Conservation (phyloP, 2,329 filamentous ascomycete genomes). For the Davidsoniella eucalypti region DNA sequence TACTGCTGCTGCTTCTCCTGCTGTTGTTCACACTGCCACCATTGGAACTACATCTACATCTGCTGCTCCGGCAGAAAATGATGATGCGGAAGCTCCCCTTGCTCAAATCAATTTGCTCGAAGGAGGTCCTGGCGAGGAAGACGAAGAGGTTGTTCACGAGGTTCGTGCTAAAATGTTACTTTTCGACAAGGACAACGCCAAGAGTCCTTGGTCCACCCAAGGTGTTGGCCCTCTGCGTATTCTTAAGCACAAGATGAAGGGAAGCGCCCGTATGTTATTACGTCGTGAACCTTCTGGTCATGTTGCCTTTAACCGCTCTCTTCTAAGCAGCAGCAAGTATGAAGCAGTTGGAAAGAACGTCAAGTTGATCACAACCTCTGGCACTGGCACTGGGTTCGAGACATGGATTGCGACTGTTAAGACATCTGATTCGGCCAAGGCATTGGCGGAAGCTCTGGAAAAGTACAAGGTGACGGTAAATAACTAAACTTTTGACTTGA, state of each 20-base stretch:
- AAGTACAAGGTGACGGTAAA: constrained; percentile 40
- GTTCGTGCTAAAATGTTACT: constrained; percentile 54
- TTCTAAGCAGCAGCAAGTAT: constrained; percentile 48
- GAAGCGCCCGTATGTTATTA: constrained; percentile 49
- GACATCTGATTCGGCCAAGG: constrained; percentile 39
- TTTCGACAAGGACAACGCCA: constrained; percentile 32
- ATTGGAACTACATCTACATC: background rate
- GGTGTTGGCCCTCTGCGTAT: constrained; percentile 58
- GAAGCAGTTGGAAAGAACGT: constrained; percentile 43
- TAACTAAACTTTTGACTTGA: constrained; percentile 1
- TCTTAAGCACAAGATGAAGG: constrained; percentile 55
- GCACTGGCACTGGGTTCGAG: constrained; percentile 42
- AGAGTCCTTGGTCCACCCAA: constrained; percentile 48
- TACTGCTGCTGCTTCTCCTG: background rate
- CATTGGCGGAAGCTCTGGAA: constrained; percentile 35
- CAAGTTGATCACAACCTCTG: constrained; percentile 39
- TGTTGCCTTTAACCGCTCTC: constrained; percentile 52
- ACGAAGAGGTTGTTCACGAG: constrained; percentile 55
- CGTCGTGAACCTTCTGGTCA: constrained; percentile 61
- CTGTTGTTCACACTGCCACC: background rate
- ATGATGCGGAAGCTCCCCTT: constrained; percentile 39
- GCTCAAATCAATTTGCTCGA: constrained; percentile 55
- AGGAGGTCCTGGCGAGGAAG: constrained; percentile 51
- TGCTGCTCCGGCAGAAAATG: constrained; percentile 21
- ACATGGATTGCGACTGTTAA: constrained; percentile 60